Evolutionary conservation across 495 filamentous ascomycete species (phyloP).

Genomic region (Entonaema liquescens): DNA sequence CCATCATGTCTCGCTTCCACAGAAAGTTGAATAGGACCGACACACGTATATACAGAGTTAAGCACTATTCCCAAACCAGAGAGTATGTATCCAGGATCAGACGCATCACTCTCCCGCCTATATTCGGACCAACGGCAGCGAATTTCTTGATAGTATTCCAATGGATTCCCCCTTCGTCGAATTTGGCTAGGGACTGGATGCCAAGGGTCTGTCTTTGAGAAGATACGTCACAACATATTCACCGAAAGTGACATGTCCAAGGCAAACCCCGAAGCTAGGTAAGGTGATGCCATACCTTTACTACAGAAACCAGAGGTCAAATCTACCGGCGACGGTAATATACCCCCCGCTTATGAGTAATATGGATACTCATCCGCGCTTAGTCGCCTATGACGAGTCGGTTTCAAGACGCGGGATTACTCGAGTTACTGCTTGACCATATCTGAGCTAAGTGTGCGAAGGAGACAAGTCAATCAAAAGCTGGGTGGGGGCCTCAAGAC

Average conservation of each 20-base stretch:
- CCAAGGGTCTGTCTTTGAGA: not conserved
- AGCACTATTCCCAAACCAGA: constrained; percentile 8
- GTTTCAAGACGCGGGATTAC: not conserved
- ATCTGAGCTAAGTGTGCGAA: not conserved
- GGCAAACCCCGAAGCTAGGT: not conserved
- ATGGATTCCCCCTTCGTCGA: not conserved
- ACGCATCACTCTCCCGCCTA: not conserved
- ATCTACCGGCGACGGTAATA: not conserved
- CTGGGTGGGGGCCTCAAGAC: not conserved
- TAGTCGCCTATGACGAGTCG: constrained; percentile 5
- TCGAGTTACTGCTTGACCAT: not conserved
- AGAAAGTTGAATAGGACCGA: not conserved
- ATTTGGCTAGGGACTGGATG: not conserved
- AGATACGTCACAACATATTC: not conserved
- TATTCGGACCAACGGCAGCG: not conserved
- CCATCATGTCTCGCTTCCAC: not conserved
- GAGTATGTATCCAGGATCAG: not conserved
- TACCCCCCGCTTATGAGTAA: not conserved
- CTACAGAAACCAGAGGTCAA: not conserved
- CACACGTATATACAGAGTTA: constrained; percentile 1
- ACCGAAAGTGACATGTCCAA: constrained; percentile 10
- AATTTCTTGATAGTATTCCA: not conserved
- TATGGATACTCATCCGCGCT: not conserved
- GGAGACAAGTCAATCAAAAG: not conserved
- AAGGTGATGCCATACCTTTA: not conserved